These are phyloP conservation scores for Naganishia liquefaciens DNA, from an alignment of 1,284 basidiomycete genomes.

Conservation along the genomic window DNA sequence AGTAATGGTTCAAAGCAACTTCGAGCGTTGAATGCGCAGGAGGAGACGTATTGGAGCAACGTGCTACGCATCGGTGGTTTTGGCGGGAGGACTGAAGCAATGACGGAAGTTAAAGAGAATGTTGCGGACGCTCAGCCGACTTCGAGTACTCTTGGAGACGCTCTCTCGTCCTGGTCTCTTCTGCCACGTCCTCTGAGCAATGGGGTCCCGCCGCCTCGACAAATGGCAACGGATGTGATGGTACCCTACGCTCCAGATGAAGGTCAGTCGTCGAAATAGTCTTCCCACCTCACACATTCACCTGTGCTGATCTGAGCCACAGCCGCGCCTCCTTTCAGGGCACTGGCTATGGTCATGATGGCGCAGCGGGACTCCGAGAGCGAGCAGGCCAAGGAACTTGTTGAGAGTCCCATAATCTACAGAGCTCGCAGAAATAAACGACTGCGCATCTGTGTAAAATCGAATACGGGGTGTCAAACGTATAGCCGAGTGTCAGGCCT, in stretches of 20 bases:
- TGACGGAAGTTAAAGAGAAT: not conserved
- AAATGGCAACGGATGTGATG: constrained; percentile 48
- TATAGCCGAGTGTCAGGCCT: constrained; percentile 3
- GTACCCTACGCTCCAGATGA: constrained; percentile 54
- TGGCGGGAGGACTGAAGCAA: not conserved
- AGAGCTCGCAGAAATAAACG: constrained; percentile 15
- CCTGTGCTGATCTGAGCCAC: not conserved
- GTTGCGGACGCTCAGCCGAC: not conserved
- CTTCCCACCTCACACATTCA: not conserved
- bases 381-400: not conserved
- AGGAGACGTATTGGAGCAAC: constrained; percentile 30
- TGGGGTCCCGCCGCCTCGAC: constrained; percentile 25
- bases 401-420: not conserved
- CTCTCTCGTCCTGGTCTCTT: constrained; percentile 17
- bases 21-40: constrained; percentile 8
- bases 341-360: constrained; percentile 24
- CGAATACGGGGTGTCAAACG: not conserved
- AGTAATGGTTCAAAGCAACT: constrained; percentile 21
- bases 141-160: not conserved
- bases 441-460: constrained; percentile 22
- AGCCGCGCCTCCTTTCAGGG: constrained; percentile 20
- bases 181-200: constrained; percentile 20
- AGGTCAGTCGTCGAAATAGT: constrained; percentile 35
- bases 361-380: not conserved
- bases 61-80: constrained; percentile 3